Percentiles rank a stretch among this genome's conserved stretches.
phyloP scores from a whole-genome alignment of 2,329 filamentous ascomycete species.

The Fusarium annulatum region DNA sequence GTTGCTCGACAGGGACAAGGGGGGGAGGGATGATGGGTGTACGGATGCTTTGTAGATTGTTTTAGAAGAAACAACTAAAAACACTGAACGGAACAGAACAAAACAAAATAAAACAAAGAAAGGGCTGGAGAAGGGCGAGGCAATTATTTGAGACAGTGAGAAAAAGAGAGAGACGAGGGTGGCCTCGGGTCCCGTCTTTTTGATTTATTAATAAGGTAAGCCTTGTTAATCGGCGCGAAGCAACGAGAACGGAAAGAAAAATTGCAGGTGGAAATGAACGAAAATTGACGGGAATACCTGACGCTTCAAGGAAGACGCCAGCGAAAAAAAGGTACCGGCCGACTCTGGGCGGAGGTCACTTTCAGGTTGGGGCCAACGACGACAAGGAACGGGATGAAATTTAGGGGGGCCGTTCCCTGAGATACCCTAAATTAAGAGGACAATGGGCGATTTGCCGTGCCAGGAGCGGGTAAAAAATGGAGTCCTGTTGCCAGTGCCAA shows the following conservation, averaged over 20 bases:
- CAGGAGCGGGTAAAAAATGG: conserved; percentile 46
- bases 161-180: background rate
- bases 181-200: conserved; percentile 15
- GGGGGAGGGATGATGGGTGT: conserved; percentile 7
- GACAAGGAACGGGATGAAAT: conserved; percentile 42
- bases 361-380: conserved; percentile 38
- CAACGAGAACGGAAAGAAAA: conserved; percentile 20
- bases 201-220: conserved; percentile 38
- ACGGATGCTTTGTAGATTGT: conserved; percentile 7
- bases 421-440: conserved; percentile 42
- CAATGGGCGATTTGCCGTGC: conserved; percentile 34
- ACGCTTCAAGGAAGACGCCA: conserved; percentile 6
- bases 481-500: conserved; percentile 20
- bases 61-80: conserved; percentile 9
- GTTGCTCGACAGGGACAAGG: conserved; percentile 25
- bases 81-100: background rate
- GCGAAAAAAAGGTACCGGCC: conserved; percentile 7
- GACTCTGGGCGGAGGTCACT: background rate
- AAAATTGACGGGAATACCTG: conserved; percentile 9
- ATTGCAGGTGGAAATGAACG: conserved; percentile 13
- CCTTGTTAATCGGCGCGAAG: conserved; percentile 30
- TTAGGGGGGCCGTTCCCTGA: conserved; percentile 22
- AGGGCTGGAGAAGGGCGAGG: conserved; percentile 15
- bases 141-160: conserved; percentile 1
- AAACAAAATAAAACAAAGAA: conserved; percentile 1